phyloP scores from a whole-genome alignment of 345 rosid genomes.

The Capsella bursapastoris region DNA sequence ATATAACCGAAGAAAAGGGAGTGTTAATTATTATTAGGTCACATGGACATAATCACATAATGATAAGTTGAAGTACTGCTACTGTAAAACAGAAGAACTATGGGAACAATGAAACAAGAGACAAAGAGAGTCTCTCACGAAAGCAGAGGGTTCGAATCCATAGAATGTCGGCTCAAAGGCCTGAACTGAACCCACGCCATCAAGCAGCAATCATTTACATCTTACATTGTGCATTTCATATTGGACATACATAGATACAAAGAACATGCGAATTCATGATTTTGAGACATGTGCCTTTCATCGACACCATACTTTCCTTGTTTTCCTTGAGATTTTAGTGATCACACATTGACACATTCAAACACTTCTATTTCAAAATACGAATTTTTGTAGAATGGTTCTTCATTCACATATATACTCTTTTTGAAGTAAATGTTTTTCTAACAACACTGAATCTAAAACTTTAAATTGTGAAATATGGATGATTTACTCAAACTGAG shows the following conservation, averaged over 20 bases:
- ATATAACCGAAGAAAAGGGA: not conserved
- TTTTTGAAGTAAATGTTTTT: not conserved
- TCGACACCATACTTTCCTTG: not conserved
- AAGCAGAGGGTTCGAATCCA: not conserved
- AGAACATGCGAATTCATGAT: constrained; percentile 9
- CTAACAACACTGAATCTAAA: not conserved
- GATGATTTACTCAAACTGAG: not conserved
- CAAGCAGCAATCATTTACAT: not conserved
- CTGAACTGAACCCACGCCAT: not conserved
- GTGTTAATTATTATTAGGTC: not conserved
- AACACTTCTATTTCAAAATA: not conserved
- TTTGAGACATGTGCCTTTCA: not conserved
- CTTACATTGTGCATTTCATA: constrained; percentile 1
- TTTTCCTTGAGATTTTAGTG: not conserved
- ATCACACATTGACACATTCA: not conserved
- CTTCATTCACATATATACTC: not conserved
- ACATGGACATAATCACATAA: not conserved
- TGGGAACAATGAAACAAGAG: not conserved
- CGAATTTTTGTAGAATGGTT: not conserved
- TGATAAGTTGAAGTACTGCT: not conserved
- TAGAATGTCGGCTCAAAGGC: not conserved
- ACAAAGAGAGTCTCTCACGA: not conserved
- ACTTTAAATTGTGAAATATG: not conserved
- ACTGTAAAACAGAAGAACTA: not conserved
- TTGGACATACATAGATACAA: constrained; percentile 3